Base-by-base conservation (phyloP, 2,329 filamentous ascomycete species). In the Penicillium sumatraense region DNA sequence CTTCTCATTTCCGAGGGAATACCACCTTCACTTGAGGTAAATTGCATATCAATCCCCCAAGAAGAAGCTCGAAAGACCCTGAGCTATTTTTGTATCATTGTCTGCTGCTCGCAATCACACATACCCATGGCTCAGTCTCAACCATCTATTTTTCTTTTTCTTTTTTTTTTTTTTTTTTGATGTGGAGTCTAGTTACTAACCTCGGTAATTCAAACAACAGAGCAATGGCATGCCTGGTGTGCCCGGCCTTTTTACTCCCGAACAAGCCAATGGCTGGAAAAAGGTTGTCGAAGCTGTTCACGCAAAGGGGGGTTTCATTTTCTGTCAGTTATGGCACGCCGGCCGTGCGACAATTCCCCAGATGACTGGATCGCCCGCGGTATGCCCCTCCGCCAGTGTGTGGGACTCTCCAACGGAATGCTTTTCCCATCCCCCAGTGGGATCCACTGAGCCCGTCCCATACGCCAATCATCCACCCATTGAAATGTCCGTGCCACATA, bases 201-300 rank as follows among this genome's bases (percentile, higher is more conserved):
- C 40, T 23, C 13, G 40, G 21, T n/a, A 26, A 31, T 13, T 31
- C n/a, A 44, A 16, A n/a, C n/a, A 18, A 41, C 50, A 74, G 71
- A 73, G 71, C 58, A 74, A 74, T 65, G 71, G 70, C 21, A 74
- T 74, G 71, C 71, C 71, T 24, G 70, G 71, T 9, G 71, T 74
- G 3, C 66, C 71, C 10, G 71, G 71, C 1, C 60, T 74, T 2
- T 74, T 71, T 51, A 70, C 57, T 45, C 50, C 63, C 20, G 63
- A 75, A 20, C 81, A 84, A 58, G 73, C 78, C 44, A 68, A 71
- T 3, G 79, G 75, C 13, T 83, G 81, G 81, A 81, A 80, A 58
- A 75, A 73, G 54, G 78, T 82, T 23, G 80, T 80, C 1, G 74
- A 81, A 36, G 77, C 75, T 7, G 80, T 84, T 1, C 81, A 83